Percentiles rank a stretch among this genome's conserved stretches.
These are phyloP conservation scores for Globisporangium canariense DNA, from an alignment of 352 stramenopile genomes.

Conservation along the genomic window DNA sequence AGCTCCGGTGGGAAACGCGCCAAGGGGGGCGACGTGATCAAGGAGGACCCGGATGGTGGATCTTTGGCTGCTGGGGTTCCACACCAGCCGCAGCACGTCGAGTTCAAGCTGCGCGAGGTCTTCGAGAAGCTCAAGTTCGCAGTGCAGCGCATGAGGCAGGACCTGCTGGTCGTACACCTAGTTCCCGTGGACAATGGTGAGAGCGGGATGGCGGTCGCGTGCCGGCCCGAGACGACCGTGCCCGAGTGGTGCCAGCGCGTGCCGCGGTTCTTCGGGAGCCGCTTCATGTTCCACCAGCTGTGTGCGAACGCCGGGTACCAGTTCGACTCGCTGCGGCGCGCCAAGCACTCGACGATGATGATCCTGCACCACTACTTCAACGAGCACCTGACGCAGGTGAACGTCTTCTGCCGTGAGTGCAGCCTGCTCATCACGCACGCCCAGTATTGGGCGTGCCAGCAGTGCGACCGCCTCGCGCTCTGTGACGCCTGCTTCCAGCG, in stretches of 20 bases:
- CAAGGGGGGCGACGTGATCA: constrained; percentile 30
- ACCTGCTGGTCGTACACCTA: constrained; percentile 80
- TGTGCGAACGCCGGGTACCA: constrained; percentile 76
- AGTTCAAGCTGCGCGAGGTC: constrained; percentile 67
- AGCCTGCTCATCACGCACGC: constrained; percentile 73
- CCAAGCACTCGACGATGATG: constrained; percentile 91
- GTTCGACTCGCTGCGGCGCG: constrained; percentile 84
- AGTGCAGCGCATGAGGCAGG: constrained; percentile 69
- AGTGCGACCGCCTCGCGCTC: constrained; percentile 55
- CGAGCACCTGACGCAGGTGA: constrained; percentile 60
- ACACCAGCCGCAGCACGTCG: constrained; percentile 26
- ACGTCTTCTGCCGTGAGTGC: constrained; percentile 78
- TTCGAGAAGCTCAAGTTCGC: constrained; percentile 59
- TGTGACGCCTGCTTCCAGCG: constrained; percentile 68
- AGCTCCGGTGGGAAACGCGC: constrained; percentile 42
- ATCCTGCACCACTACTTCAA: constrained; percentile 88
- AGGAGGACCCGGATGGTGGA: constrained; percentile 31
- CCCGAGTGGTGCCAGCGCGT: constrained; percentile 54
- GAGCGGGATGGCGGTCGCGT: constrained; percentile 10
- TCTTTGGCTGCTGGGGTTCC: neutral
- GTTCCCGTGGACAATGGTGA: constrained; percentile 10
- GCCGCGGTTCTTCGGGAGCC: constrained; percentile 77
- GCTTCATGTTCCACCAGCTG: constrained; percentile 88
- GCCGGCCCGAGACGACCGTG: constrained; percentile 35
- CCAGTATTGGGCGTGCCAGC: constrained; percentile 58